Conservation (phyloP, 2,329 filamentous ascomycete species). For the Chaetoscypha palmicola region DNA sequence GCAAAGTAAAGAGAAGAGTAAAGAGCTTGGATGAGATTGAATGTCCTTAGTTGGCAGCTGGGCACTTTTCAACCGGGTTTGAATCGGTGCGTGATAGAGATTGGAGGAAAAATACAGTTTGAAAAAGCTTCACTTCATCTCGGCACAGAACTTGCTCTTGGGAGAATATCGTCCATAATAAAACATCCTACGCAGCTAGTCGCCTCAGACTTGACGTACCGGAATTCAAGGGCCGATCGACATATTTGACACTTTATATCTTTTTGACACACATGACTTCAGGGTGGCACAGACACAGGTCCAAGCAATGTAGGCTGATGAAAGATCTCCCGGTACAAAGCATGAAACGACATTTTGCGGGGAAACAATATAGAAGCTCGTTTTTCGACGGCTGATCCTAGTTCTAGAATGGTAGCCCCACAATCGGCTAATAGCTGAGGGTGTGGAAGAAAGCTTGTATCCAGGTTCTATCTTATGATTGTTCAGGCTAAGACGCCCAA, state of each 20-base stretch:
- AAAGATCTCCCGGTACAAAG: constrained; percentile 5
- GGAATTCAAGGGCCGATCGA: not conserved
- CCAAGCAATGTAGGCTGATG: constrained; percentile 2
- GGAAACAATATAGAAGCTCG: constrained; percentile 7
- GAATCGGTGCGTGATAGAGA: not conserved
- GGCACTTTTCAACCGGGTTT: too few species aligned
- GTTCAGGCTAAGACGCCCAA: constrained; percentile 5
- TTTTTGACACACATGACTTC: constrained; percentile 3
- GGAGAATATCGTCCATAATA: too few species aligned
- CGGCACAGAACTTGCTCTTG: too few species aligned
- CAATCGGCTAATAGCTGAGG: constrained; percentile 8
- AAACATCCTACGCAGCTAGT: too few species aligned
- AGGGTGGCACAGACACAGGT: not conserved
- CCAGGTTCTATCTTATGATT: not conserved
- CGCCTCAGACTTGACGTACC: too few species aligned
- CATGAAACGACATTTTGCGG: constrained; percentile 4
- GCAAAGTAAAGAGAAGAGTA: not conserved
- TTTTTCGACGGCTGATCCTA: too few species aligned
- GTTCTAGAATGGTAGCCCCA: constrained; percentile 1
- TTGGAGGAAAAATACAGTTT: not conserved
- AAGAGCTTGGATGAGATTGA: not conserved
- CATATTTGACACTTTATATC: constrained; percentile 1
- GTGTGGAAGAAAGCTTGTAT: constrained; percentile 14
- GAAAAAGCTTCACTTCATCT: too few species aligned
- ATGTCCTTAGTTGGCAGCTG: too few species aligned